Base-by-base conservation (phyloP, 2,329 filamentous ascomycete genomes). In the Lasiodiplodia gonubiensis region DNA sequence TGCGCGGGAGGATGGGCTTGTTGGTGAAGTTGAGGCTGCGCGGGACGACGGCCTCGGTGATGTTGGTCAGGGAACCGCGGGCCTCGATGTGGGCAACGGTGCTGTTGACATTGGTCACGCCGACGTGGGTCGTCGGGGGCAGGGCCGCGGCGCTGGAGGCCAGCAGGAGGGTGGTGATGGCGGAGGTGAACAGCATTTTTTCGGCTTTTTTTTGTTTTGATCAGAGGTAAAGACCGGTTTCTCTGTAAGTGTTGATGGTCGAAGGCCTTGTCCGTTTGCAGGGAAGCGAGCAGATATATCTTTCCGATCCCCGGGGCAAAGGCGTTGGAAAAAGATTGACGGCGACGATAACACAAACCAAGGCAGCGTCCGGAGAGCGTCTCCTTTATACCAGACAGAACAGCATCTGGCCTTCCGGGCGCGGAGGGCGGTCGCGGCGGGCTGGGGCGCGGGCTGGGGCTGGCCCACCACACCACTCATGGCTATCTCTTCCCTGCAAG, bases 131-230 rank as follows among this genome's bases (percentile, higher is more conserved):
- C 21, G 33, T 25, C 21, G 48, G 30, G 21, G 61, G 61, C 35
- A 64, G 61, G 23, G 61, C 61, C 12, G 61, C 51, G 61, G 61
- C 61, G 16, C 23, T 30, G 49, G 49, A 42, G 61, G 61, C 61
- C 49, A 64, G 49, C 33, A 54, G 33, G 49, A 54, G 16, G 49
- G 37, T 30, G 49, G 51, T 33, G 48, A 64, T 35, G 30, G 59
- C 59, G 2, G 48, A 42, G 61, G 61, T 53, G 61, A 64, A 54
- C 4, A 54, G 61, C 49, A 64, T 64, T 53, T 53, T 64, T 37
- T 11, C 23, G 21, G 33, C 30, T 30, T 25, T 51, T 49, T 14
- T 51, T 18, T 30, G 25, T 33, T 30, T 21, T 52, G n/a, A 12
- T 30, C 35, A 30, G 21, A n/a, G 30, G 48, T 54, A 54, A 21